Base-by-base conservation (phyloP, 495 filamentous ascomycete species). In the Podospora pseudopauciseta region DNA sequence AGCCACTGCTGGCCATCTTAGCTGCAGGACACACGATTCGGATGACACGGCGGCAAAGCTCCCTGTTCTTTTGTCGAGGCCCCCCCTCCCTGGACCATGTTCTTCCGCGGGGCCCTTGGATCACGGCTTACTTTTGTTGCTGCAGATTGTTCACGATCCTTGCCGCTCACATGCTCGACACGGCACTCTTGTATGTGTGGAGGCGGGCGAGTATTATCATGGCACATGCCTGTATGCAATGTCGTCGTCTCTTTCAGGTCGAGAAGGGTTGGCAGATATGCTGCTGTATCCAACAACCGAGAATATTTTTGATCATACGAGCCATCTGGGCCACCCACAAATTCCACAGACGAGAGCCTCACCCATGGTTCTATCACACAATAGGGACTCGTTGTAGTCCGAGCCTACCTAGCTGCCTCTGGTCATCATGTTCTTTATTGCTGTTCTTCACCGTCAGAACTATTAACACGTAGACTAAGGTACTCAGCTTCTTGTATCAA, bases 61-160 rank as follows among this genome's bases (percentile, higher is more conserved):
- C 55, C 55, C 55, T 58, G 55, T 23, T 58, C 55, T 58, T 58
- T 58, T 58, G 55, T 58, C 55, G n/a, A 58, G 55, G 19, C 55
- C 13, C 55, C 55, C 55, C 55, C 55, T 26, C 55, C 55, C 15
- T 58, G 55, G 55, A 58, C 55, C 55, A 58, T 58, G n/a, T 19
- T 58, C 55, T 58, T 58, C 55, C 55, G 55, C 55, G 18, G 55
- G 55, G 7, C 23, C 55, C 55, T 58, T 58, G 55, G 55, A 19
- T 58, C 18, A 58, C 55, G 7, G n/a, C 6, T 20, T 26, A 26
- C 23, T 26, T 19, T 20, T 20, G n/a, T 15, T 58, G 55, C 55
- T 58, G 55, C 55, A 58, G 7, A 49, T 49, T 16, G 23, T 58
- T 58, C 55, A 58, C 55, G 19, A 58, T 58, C 55, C 55, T 58